phyloP scores from a whole-genome alignment of 306 rosid species.

The apple (Malus domestica) region ASM211411v1 NC_041800.1:29560233-29560732 shows the following conservation, averaged over 20 bases:
- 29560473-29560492: constrained; percentile 48
- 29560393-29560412: constrained; percentile 2
- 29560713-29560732: not conserved
- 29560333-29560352: constrained; percentile 8
- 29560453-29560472: constrained; percentile 36
- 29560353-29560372: not conserved
- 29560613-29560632: constrained; percentile 1
- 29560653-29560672: not conserved
- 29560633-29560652: not conserved
- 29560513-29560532: constrained; percentile 41
- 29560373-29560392: constrained; percentile 16
- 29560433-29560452: not conserved
- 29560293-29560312: not conserved
- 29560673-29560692: not conserved
- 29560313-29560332: not conserved
- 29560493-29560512: constrained; percentile 40
- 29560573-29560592: constrained; percentile 64
- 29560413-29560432: constrained; percentile 11
- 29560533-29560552: constrained; percentile 66
- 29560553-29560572: constrained; percentile 72
- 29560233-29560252: constrained; percentile 70
- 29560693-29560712: not conserved
- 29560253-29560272: constrained; percentile 58
- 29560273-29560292: constrained; percentile 7
- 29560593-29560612: constrained; percentile 29